Evolutionary conservation across 2,329 filamentous ascomycete genomes (phyloP).

Genomic region (Aureobasidium melanogenum): DNA sequence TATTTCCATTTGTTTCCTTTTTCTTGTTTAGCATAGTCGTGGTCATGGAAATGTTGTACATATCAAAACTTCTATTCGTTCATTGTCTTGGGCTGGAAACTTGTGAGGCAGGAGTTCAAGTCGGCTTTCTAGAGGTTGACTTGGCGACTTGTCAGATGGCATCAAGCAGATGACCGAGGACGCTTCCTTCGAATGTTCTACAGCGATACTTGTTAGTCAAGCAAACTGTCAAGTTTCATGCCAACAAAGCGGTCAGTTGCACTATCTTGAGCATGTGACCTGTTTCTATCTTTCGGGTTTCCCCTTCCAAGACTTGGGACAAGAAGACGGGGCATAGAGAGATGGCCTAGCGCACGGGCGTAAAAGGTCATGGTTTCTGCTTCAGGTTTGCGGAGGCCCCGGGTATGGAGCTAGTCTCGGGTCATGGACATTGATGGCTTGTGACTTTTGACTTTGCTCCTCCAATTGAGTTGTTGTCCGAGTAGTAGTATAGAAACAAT

Average conservation of each 20-base stretch:
- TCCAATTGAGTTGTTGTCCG: no score
- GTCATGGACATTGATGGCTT: background rate
- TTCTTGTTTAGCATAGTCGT: slow-evolving; percentile 6
- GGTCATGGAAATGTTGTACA: slow-evolving; percentile 12
- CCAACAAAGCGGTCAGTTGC: background rate
- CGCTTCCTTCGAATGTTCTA: background rate
- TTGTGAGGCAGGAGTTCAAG: no score
- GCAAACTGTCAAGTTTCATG: background rate
- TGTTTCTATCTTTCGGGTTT: background rate
- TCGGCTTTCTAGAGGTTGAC: background rate
- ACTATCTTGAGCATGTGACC: background rate
- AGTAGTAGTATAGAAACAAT: no score
- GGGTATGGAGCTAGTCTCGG: background rate
- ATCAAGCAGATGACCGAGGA: background rate
- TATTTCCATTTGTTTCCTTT: slow-evolving; percentile 2
- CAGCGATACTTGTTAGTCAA: background rate
- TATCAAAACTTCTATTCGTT: background rate
- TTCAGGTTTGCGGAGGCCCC: background rate
- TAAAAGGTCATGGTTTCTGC: background rate
- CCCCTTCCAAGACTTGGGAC: background rate
- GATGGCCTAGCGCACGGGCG: background rate
- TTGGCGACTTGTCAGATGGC: background rate
- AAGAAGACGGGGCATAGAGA: background rate
- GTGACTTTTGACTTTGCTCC: background rate
- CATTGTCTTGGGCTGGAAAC: background rate